Conservation (phyloP, 345 rosid species). For the Lepidium aucheri region DNA sequence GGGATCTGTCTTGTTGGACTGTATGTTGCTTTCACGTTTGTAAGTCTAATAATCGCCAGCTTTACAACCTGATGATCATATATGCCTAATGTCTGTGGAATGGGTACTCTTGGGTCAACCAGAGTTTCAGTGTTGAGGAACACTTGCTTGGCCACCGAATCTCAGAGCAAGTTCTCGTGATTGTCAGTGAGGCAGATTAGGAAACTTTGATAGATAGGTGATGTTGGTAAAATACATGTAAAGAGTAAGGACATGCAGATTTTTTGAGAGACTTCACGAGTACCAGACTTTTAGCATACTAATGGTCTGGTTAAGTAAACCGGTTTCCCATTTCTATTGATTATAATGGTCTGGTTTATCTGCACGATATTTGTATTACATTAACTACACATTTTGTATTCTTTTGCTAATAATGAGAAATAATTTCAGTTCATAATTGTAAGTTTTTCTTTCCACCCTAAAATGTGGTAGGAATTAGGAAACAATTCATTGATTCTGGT, state of each 20-base stretch:
- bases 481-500: neutral
- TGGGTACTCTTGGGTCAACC: neutral
- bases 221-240: conserved; percentile 1
- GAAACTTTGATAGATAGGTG: neutral
- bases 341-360: neutral
- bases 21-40: conserved; percentile 55
- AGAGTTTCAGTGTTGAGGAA: neutral
- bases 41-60: conserved; percentile 57
- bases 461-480: neutral
- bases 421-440: neutral
- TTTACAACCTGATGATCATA: conserved; percentile 39
- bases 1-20: conserved; percentile 92
- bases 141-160: neutral
- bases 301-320: neutral
- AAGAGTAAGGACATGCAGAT: conserved; percentile 6
- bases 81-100: neutral
- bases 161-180: neutral
- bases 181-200: neutral
- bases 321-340: neutral
- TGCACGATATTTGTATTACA: neutral
- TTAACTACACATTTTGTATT: conserved; percentile 8
- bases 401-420: conserved; percentile 1
- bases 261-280: neutral
- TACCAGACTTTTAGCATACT: neutral
- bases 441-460: neutral